Conservation (phyloP, 1,139 yeast species). For the Groenewaldozyma sp. region DNA sequence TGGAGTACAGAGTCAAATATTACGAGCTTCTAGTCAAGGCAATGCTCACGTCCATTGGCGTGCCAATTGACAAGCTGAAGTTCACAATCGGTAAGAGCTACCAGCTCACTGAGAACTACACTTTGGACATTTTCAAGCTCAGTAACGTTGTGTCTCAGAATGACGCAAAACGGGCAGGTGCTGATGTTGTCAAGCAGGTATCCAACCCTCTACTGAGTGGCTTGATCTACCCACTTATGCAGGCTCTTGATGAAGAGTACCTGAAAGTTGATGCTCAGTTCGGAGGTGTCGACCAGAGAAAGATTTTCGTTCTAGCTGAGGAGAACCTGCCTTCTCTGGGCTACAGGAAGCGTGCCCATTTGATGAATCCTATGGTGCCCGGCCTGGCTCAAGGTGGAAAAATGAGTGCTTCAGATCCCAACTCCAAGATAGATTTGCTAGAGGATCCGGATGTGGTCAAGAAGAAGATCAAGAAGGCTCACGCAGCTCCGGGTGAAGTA, state of each 20-base stretch:
- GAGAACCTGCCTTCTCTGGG: conserved; percentile 82
- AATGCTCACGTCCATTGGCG: conserved; percentile 75
- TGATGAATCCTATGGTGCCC: conserved; percentile 99
- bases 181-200: conserved; percentile 98
- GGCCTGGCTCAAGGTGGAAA: conserved; percentile 94
- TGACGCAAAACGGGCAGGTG: conserved; percentile 98
- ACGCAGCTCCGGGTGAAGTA: conserved; percentile 90
- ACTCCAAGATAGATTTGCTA: conserved; percentile 85
- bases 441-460: conserved; percentile 83
- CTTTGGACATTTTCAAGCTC: conserved; percentile 79
- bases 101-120: conserved; percentile 68
- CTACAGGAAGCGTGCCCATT: conserved; percentile 93
- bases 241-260: conserved; percentile 92
- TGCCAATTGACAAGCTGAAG: conserved; percentile 78
- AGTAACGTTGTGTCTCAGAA: conserved; percentile 81
- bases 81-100: conserved; percentile 85
- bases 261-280: conserved; percentile 88
- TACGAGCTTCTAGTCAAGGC: conserved; percentile 79
- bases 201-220: conserved; percentile 90
- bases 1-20: conserved; percentile 78
- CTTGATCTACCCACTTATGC: conserved; percentile 95
- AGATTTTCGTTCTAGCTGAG: conserved; percentile 94
- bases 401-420: conserved; percentile 98
- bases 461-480: conserved; percentile 88
- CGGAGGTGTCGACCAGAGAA: conserved; percentile 99